Evolutionary conservation across 2,329 filamentous ascomycete genomes (phyloP).

Genomic region (Monilinia aucupariae): DNA sequence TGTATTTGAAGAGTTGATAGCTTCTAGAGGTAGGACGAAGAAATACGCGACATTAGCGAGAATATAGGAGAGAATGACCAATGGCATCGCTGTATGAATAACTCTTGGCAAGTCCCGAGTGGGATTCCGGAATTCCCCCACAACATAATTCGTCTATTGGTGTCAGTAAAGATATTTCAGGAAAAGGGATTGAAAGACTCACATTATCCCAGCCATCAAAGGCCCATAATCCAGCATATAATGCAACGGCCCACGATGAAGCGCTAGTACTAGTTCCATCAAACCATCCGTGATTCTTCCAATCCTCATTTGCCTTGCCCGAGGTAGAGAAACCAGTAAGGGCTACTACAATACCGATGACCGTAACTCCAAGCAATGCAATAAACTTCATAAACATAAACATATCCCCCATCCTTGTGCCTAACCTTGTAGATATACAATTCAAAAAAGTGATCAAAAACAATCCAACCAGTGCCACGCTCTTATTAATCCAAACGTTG

Average conservation of each 20-base stretch:
- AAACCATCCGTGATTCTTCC: constrained; percentile 87
- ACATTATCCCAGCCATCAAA: constrained; percentile 99
- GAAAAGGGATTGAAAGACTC: constrained; percentile 38
- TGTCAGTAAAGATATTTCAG: constrained; percentile 26
- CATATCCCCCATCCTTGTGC: constrained; percentile 79
- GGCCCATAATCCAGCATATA: constrained; percentile 95
- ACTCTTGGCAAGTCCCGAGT: constrained; percentile 84
- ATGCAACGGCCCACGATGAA: constrained; percentile 84
- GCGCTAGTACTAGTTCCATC: constrained; percentile 73
- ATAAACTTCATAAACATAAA: constrained; percentile 98
- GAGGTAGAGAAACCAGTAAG: constrained; percentile 75
- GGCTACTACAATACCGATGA: constrained; percentile 85
- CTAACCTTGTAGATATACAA: constrained; percentile 82
- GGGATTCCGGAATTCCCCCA: constrained; percentile 92
- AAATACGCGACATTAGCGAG: constrained; percentile 93
- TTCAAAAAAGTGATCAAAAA: constrained; percentile 77
- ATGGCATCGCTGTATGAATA: constrained; percentile 92
- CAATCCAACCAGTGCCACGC: constrained; percentile 72
- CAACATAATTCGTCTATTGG: constrained; percentile 85
- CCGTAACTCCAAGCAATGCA: constrained; percentile 77
- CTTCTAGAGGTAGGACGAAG: constrained; percentile 75
- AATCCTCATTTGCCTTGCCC: constrained; percentile 71
- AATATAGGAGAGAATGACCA: constrained; percentile 86
- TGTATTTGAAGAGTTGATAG: constrained; percentile 84
- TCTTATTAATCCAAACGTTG: constrained; percentile 86